Evolutionary conservation across 768 basidiomycete genomes (phyloP).

Genomic region (Psilocybe cubensis): DNA sequence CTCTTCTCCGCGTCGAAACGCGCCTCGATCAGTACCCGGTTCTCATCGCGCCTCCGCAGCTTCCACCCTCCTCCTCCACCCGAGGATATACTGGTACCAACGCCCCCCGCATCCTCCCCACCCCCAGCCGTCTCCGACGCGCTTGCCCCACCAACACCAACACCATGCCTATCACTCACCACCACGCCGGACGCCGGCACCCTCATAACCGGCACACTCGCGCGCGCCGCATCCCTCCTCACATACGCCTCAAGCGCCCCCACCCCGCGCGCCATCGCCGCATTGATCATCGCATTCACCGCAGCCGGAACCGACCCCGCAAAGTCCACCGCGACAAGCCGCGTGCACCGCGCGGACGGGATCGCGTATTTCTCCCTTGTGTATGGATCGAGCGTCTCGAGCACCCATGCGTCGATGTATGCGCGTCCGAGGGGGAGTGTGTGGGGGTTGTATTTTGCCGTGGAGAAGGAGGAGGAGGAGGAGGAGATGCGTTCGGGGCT

Average conservation of each 20-base stretch:
- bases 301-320: slow-evolving; percentile 84
- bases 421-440: slow-evolving; percentile 76
- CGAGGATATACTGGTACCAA: background rate
- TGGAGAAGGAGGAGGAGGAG: slow-evolving; percentile 51
- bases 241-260: slow-evolving; percentile 75
- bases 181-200: slow-evolving; percentile 69
- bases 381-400: slow-evolving; percentile 96
- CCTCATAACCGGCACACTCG: slow-evolving; percentile 69
- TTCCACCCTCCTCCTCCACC: slow-evolving; percentile 49
- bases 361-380: slow-evolving; percentile 93
- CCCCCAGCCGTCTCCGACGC: slow-evolving; percentile 15
- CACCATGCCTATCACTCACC: slow-evolving; percentile 57
- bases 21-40: slow-evolving; percentile 58
- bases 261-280: slow-evolving; percentile 72
- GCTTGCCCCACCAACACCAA: slow-evolving; percentile 50
- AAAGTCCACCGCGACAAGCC: slow-evolving; percentile 85
- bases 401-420: slow-evolving; percentile 91
- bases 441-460: slow-evolving; percentile 77
- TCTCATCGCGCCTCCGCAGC: slow-evolving; percentile 61
- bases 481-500: slow-evolving; percentile 68
- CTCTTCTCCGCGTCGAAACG: slow-evolving; percentile 52
- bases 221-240: slow-evolving; percentile 48
- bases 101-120: background rate
- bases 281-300: slow-evolving; percentile 85
- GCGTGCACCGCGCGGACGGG: slow-evolving; percentile 88